phyloP scores from a whole-genome alignment of 805 yeast genomes.

The Nakazawaea pomicola region DNA sequence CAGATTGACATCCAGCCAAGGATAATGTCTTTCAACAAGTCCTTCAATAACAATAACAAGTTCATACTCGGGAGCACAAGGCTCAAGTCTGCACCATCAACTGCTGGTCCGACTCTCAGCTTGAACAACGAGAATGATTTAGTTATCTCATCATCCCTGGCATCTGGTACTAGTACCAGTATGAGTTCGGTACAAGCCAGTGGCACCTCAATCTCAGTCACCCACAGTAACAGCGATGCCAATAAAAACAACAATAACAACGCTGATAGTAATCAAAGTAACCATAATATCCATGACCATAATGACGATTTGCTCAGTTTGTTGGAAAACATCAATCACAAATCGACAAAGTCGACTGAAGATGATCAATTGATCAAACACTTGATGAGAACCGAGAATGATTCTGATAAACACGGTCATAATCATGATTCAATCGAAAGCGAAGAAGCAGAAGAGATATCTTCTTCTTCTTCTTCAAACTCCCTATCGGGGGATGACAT shows the following conservation, averaged over 20 bases:
- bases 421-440: too few relatives aligned
- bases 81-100: conserved; percentile 9
- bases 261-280: background rate
- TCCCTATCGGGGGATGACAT: too few relatives aligned
- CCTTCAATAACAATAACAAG: conserved; percentile 8
- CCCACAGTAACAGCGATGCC: too few relatives aligned
- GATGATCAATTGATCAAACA: background rate
- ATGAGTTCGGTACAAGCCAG: too few relatives aligned
- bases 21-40: conserved; percentile 9
- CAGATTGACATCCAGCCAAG: background rate
- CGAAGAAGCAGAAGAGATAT: background rate
- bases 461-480: conserved; percentile 6
- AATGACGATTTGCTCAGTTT: conserved; percentile 7
- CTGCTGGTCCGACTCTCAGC: conserved; percentile 10
- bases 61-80: conserved; percentile 8
- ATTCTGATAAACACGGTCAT: background rate
- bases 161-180: too few relatives aligned
- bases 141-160: conserved; percentile 4
- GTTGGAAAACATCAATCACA: conserved; percentile 6
- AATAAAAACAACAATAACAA: background rate
- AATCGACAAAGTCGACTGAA: background rate
- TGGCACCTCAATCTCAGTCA: too few relatives aligned
- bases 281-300: background rate
- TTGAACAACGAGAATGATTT: conserved; percentile 8
- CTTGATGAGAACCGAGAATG: conserved; percentile 2